Evolutionary conservation across 768 basidiomycete genomes (phyloP), one percentile per base, ranked within the genome.

Genomic region (Termitomyces titanicus): DNA sequence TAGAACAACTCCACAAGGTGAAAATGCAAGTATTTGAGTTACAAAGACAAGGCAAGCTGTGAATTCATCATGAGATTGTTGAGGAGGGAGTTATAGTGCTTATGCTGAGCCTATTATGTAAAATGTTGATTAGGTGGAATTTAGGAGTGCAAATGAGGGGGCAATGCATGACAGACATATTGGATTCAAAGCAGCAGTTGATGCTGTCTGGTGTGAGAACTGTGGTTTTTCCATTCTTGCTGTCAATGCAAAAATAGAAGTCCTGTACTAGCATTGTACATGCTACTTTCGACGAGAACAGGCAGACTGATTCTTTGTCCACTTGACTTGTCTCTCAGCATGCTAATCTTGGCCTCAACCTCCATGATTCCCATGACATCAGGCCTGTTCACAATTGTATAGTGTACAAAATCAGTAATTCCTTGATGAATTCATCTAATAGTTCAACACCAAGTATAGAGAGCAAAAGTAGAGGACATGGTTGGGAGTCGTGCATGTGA

Each of bases 361-460:
- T 96, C 94, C 24, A 96, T 80, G 31, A 76, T 76, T 33, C 83
- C 82, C 48, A 62, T 67, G 10, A 80, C 66, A 59, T 83, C 78
- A 18, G 83, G 80, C 22, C 80, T 79, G 5, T 75, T 83, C 51
- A 67, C 64, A 61, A 92, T 83, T 74, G 79, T 84, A 64, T 86
- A 84, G 70, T 85, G 84, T 37, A 95, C 75, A 70, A 92, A 97
- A 72, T 96, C 92, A 35, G 92, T 93, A 54, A 97, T 80, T 93
- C 90, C 66, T 84, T 84, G 68, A 94, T 93, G 67, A 97, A 94
- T 66, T 96, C 94, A 69, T 97, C 94, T 29, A 92, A 74, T 2
- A 94, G 94, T 66, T 95, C 94, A 47, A 93, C 86, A 49, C 89
- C 89, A 27, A 97, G 82, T 59, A 95, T 92, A 15, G 88, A 91